Evolutionary conservation across 2,329 filamentous ascomycete species (phyloP).

Genomic region (Sclerotinia glacialis): DNA sequence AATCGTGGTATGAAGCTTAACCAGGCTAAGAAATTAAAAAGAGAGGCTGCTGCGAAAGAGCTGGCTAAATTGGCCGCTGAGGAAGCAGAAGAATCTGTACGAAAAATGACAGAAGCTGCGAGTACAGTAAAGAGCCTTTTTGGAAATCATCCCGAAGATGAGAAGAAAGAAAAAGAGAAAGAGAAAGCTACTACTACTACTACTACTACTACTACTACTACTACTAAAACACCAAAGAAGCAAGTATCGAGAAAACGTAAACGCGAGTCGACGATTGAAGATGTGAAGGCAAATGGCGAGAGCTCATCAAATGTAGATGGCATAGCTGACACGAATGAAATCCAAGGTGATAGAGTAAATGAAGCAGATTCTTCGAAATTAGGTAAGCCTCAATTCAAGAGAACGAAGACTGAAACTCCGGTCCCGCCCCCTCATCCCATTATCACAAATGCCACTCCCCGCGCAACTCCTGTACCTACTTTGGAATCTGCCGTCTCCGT

Average conservation of each 20-base stretch:
- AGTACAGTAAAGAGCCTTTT: slow-evolving; percentile 46
- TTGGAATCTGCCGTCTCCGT: slow-evolving; percentile 30
- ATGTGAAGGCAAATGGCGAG: slow-evolving; percentile 12
- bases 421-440: slow-evolving; percentile 47
- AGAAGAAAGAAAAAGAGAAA: slow-evolving; percentile 21
- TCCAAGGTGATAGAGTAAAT: slow-evolving; percentile 21
- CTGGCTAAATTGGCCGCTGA: slow-evolving; percentile 60
- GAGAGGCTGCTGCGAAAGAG: slow-evolving; percentile 69
- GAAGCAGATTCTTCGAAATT: slow-evolving; percentile 27
- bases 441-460: slow-evolving; percentile 38
- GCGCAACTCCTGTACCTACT: slow-evolving; percentile 29
- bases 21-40: slow-evolving; percentile 75
- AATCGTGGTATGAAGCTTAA: slow-evolving; percentile 77
- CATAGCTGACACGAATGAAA: slow-evolving; percentile 26
- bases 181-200: slow-evolving; percentile 26
- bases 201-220: no score
- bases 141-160: slow-evolving; percentile 28
- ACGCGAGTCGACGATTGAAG: slow-evolving; percentile 32
- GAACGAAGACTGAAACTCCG: slow-evolving; percentile 57
- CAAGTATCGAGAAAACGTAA: slow-evolving; percentile 37
- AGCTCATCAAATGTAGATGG: slow-evolving; percentile 27
- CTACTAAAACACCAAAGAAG: slow-evolving; percentile 30
- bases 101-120: slow-evolving; percentile 51
- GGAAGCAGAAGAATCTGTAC: slow-evolving; percentile 57
- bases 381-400: slow-evolving; percentile 47